A percentile compares a stretch with the other conserved stretches of the same genome.
These are phyloP conservation scores for Fusarium staphyleae DNA, from an alignment of 2,329 filamentous ascomycete genomes.

Conservation along the genomic window DNA sequence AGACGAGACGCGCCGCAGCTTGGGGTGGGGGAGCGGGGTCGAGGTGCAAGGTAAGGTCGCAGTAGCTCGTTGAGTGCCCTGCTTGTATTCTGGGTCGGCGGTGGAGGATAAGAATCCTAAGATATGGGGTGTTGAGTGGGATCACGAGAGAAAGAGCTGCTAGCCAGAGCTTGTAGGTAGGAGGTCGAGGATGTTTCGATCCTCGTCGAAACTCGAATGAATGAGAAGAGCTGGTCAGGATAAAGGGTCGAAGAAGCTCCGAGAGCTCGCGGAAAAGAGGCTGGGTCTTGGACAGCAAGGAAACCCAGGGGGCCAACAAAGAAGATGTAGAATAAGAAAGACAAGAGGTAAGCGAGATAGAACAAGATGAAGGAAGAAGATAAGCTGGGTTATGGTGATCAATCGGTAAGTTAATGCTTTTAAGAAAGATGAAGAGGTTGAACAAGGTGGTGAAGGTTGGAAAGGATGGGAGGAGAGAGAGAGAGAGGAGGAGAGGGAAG, in stretches of 20 bases:
- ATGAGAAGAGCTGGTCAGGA: neutral
- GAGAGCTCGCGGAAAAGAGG: slow-evolving; percentile 25
- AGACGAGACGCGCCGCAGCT: slow-evolving; percentile 36
- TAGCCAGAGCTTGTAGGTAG: neutral
- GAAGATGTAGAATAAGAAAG: slow-evolving; percentile 13
- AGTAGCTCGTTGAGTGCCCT: slow-evolving; percentile 35
- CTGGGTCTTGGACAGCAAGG: slow-evolving; percentile 23
- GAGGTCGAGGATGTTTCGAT: neutral
- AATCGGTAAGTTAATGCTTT: slow-evolving; percentile 25
- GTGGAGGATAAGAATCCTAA: slow-evolving; percentile 14
- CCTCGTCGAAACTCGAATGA: neutral
- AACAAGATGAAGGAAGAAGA: neutral
- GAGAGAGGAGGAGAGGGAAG: slow-evolving; percentile 7
- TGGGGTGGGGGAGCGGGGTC: slow-evolving; percentile 41
- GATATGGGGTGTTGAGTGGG: slow-evolving; percentile 6
- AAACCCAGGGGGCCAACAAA: slow-evolving; percentile 26
- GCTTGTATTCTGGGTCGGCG: slow-evolving; percentile 12
- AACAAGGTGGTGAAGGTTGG: slow-evolving; percentile 2
- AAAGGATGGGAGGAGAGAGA: slow-evolving; percentile 5
- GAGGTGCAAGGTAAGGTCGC: slow-evolving; percentile 35
- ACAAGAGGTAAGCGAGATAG: slow-evolving; percentile 13
- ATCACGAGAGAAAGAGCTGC: neutral
- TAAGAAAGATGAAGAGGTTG: neutral
- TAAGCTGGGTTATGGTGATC: slow-evolving; percentile 2
- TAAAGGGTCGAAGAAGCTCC: slow-evolving; percentile 8